Evolutionary conservation across 2,329 filamentous ascomycete species (phyloP).

Genomic region (Colletotrichum limetticola): DNA sequence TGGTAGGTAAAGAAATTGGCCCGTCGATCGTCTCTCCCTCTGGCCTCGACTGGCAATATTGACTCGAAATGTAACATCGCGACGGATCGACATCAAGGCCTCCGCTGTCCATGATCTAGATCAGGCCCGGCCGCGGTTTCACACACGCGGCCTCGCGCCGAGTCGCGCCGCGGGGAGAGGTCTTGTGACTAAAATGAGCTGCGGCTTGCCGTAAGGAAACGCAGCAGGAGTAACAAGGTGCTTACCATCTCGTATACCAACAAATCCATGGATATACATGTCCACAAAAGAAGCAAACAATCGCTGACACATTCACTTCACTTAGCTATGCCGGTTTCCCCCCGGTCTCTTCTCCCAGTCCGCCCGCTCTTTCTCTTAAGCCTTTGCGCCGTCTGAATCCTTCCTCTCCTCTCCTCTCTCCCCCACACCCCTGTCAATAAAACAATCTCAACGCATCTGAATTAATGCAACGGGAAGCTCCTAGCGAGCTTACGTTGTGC

Average conservation of each 20-base stretch:
- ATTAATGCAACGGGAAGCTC: not conserved
- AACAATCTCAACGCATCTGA: no score
- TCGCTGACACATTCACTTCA: not conserved
- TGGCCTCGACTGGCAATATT: not conserved
- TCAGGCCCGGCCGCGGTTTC: not conserved
- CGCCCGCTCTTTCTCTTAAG: no score
- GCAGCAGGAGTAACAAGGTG: not conserved
- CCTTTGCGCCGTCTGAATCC: not conserved
- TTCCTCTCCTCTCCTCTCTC: not conserved
- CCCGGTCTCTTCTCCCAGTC: not conserved
- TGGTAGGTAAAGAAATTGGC: not conserved
- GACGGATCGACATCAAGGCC: not conserved
- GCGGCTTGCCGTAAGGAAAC: not conserved
- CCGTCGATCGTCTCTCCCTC: not conserved
- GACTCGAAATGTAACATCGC: not conserved
- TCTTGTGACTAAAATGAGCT: slow-evolving; percentile 4
- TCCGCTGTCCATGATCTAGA: not conserved
- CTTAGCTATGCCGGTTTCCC: not conserved
- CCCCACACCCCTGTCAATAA: not conserved
- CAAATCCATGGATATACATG: not conserved
- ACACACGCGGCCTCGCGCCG: no score
- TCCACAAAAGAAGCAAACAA: not conserved
- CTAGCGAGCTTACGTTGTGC: not conserved
- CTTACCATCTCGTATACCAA: not conserved
- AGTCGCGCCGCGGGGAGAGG: not conserved